A percentile compares a stretch with the other conserved stretches of the same genome.
Conservation (phyloP, 371 early-diverging fungal genomes). For the Scutellospora calospora region DNA sequence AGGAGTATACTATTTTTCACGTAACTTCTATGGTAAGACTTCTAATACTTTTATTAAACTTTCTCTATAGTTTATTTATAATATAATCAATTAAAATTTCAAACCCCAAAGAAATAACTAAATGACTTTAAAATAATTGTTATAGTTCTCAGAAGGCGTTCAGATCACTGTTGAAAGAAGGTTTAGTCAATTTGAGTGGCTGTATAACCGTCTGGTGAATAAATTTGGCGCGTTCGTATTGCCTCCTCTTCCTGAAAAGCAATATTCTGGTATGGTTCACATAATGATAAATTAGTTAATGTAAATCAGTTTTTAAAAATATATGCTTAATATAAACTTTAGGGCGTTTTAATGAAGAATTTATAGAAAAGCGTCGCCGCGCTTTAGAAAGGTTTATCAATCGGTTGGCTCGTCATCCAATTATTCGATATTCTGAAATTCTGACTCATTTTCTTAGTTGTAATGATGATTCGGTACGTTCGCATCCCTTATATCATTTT, state of each 20-base stretch:
- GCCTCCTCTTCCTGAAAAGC: conserved; percentile 57
- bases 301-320: not conserved
- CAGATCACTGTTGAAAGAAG: conserved; percentile 57
- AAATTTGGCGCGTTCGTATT: conserved; percentile 56
- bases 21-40: conserved; percentile 56
- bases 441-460: conserved; percentile 57
- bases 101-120: not conserved
- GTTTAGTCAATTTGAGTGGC: conserved; percentile 59
- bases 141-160: conserved; percentile 53
- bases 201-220: conserved; percentile 49
- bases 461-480: conserved; percentile 48
- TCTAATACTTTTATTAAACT: conserved; percentile 5
- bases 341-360: conserved; percentile 59
- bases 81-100: not conserved
- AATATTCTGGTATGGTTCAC: conserved; percentile 49
- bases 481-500: not conserved
- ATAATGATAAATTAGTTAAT: not conserved
- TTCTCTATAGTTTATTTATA: not conserved
- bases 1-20: conserved; percentile 56
- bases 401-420: conserved; percentile 56
- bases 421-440: conserved; percentile 56
- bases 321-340: not conserved
- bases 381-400: conserved; percentile 56
- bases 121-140: not conserved
- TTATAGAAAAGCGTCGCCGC: conserved; percentile 54